Percentiles rank a stretch among this genome's conserved stretches.
These are phyloP conservation scores for Phytophthora ramorum DNA, from an alignment of 352 stramenopile species.

Conservation along the genomic window DNA sequence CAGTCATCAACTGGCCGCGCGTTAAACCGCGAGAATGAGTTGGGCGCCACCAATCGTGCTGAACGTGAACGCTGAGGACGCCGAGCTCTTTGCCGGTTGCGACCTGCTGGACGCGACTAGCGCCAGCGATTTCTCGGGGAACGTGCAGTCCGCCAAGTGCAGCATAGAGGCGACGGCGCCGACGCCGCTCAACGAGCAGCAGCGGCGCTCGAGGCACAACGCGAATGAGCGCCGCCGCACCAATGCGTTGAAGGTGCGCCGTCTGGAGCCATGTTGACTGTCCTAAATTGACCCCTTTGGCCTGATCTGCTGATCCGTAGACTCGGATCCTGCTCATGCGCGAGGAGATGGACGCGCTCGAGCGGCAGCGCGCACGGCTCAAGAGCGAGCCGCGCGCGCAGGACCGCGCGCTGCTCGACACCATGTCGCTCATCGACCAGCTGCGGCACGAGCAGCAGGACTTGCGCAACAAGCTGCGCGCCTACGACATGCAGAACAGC, in stretches of 20 bases:
- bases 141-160: constrained; percentile 23
- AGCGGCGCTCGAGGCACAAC: constrained; percentile 65
- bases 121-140: constrained; percentile 5
- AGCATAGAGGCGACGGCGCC: constrained; percentile 23
- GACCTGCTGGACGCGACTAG: constrained; percentile 9
- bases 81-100: constrained; percentile 20
- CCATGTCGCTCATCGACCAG: constrained; percentile 55
- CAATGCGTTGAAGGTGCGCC: constrained; percentile 52
- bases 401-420: constrained; percentile 36
- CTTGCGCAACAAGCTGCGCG: constrained; percentile 39
- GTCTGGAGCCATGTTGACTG: background rate
- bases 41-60: constrained; percentile 31
- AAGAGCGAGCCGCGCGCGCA: constrained; percentile 28
- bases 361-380: constrained; percentile 50
- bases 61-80: constrained; percentile 13
- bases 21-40: constrained; percentile 29
- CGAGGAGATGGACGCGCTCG: constrained; percentile 54
- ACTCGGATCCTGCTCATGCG: constrained; percentile 55
- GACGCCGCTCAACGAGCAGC: constrained; percentile 32
- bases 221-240: constrained; percentile 66
- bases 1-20: constrained; percentile 30
- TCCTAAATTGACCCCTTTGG: background rate
- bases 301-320: constrained; percentile 9
- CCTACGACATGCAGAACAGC: constrained; percentile 62
- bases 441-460: constrained; percentile 49